Conservation (phyloP, 805 yeast species). For the Schizosaccharomyces lindneri region DNA sequence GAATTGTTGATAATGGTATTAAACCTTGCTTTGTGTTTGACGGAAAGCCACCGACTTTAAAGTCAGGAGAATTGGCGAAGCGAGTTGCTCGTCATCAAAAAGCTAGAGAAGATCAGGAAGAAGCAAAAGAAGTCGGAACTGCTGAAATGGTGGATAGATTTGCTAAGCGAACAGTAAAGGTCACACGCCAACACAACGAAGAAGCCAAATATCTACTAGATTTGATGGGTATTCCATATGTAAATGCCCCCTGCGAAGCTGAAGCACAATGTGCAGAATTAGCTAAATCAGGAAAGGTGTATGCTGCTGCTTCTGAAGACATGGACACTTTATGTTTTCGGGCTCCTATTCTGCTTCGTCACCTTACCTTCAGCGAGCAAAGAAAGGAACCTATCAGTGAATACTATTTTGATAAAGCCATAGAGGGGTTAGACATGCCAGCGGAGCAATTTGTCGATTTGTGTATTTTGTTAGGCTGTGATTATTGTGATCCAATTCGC, state of each 20-base stretch:
- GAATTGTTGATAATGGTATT: conserved; percentile 77
- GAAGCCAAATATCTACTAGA: conserved; percentile 64
- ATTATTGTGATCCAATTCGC: conserved; percentile 80
- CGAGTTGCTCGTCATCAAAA: conserved; percentile 59
- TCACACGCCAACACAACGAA: conserved; percentile 71
- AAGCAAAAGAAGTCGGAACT: conserved; percentile 56
- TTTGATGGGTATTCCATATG: conserved; percentile 86
- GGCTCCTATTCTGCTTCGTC: conserved; percentile 62
- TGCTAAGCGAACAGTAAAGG: conserved; percentile 74
- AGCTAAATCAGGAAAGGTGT: conserved; percentile 64
- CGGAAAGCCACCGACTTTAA: conserved; percentile 88
- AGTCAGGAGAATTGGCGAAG: conserved; percentile 79
- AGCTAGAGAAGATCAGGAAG: conserved; percentile 52
- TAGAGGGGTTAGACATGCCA: conserved; percentile 40
- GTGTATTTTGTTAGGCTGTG: conserved; percentile 87
- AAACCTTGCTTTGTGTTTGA: conserved; percentile 94
- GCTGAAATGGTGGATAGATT: conserved; percentile 48
- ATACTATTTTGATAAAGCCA: conserved; percentile 36
- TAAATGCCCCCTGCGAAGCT: conserved; percentile 92
- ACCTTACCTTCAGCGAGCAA: conserved; percentile 82
- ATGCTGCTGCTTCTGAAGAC: conserved; percentile 94
- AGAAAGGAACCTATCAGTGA: conserved; percentile 82
- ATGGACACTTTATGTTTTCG: conserved; percentile 93
- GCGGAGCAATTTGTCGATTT: conserved; percentile 51
- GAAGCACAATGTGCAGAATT: conserved; percentile 95